phyloP scores from a whole-genome alignment of 2,329 filamentous ascomycete species.

The Fusarium sp. region DNA sequence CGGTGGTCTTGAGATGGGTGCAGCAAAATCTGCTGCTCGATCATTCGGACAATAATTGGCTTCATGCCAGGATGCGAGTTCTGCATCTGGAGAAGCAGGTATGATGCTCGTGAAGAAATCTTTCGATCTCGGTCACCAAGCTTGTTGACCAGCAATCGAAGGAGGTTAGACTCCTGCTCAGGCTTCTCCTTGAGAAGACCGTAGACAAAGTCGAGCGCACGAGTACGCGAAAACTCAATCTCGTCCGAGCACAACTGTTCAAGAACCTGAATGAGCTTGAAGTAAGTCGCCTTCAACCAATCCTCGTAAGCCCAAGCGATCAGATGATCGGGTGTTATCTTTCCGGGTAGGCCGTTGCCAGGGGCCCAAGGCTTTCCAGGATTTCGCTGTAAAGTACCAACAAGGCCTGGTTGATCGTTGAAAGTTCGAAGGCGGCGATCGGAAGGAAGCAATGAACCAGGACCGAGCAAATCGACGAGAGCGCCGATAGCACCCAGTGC shows the following conservation, averaged over 20 bases:
- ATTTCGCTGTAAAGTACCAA: slow-evolving; percentile 75
- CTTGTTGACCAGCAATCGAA: slow-evolving; percentile 94
- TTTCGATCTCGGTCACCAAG: slow-evolving; percentile 95
- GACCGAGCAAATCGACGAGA: slow-evolving; percentile 92
- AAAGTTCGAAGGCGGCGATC: slow-evolving; percentile 87
- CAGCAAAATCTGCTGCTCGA: slow-evolving; percentile 90
- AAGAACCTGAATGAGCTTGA: slow-evolving; percentile 90
- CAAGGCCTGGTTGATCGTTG: slow-evolving; percentile 79
- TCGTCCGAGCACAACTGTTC: slow-evolving; percentile 96
- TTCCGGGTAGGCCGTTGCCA: slow-evolving; percentile 78
- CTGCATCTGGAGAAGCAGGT: slow-evolving; percentile 91
- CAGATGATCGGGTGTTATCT: slow-evolving; percentile 80
- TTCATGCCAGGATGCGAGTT: slow-evolving; percentile 95
- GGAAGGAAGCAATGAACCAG: slow-evolving; percentile 84
- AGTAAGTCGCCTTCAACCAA: slow-evolving; percentile 94
- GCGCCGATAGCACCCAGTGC: slow-evolving; percentile 93
- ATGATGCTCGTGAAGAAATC: slow-evolving; percentile 92
- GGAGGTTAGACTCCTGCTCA: slow-evolving; percentile 94
- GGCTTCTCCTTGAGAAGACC: slow-evolving; percentile 94
- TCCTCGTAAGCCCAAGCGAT: slow-evolving; percentile 94
- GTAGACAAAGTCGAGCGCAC: slow-evolving; percentile 90
- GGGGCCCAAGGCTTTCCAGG: slow-evolving; percentile 71
- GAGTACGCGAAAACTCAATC: slow-evolving; percentile 89
- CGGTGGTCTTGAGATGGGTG: slow-evolving; percentile 87
- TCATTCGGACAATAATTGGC: slow-evolving; percentile 81